phyloP scores from a whole-genome alignment of 345 rosid genomes.

The Dimocarpus longan region DNA sequence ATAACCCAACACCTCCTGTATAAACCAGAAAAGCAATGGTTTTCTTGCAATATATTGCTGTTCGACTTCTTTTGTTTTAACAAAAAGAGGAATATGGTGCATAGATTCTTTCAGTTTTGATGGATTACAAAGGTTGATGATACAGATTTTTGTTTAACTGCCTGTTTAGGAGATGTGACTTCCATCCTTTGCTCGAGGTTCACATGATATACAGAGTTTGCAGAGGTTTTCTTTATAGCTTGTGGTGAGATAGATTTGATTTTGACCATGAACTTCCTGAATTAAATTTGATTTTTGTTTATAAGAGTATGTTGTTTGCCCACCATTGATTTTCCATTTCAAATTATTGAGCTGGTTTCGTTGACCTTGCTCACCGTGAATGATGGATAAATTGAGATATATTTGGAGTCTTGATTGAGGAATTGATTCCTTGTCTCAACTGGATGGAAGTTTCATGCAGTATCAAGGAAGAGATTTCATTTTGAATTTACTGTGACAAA shows the following conservation, averaged over 20 bases:
- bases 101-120: conserved; percentile 8
- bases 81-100: background rate
- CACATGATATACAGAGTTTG: background rate
- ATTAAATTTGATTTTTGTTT: background rate
- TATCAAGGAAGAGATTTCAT: background rate
- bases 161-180: background rate
- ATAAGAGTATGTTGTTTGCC: background rate
- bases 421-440: background rate
- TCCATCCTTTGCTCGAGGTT: background rate
- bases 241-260: background rate
- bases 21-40: conserved; percentile 7
- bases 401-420: background rate
- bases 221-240: background rate
- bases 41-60: background rate
- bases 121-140: conserved; percentile 13
- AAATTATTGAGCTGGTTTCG: background rate
- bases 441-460: background rate
- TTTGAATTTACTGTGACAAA: background rate
- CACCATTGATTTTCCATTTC: background rate
- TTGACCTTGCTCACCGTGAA: background rate
- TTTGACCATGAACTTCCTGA: background rate
- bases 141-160: conserved; percentile 16
- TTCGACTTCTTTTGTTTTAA: background rate
- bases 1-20: background rate
- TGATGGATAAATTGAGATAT: background rate